Conservation (phyloP, 345 rosid genomes). For the Euphorbia peplus region DNA sequence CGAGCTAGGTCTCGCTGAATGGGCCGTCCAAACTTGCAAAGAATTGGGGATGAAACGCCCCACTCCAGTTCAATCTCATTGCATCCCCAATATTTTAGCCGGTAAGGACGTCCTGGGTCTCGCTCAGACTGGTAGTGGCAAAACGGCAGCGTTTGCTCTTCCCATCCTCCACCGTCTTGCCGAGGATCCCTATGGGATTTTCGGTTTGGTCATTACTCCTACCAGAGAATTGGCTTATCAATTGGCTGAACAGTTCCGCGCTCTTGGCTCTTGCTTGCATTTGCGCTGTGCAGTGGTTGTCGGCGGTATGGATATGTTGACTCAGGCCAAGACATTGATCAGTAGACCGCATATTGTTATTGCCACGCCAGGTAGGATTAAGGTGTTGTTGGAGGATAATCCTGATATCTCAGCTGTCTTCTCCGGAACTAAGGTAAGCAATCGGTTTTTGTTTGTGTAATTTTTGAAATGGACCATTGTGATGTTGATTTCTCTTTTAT, state of each 20-base stretch:
- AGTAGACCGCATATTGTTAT: constrained; percentile 78
- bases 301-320: constrained; percentile 89
- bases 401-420: constrained; percentile 77
- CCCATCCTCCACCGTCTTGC: constrained; percentile 80
- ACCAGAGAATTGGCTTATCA: constrained; percentile 92
- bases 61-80: constrained; percentile 80
- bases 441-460: too few species aligned
- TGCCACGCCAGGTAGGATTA: constrained; percentile 90
- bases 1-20: constrained; percentile 72
- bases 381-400: constrained; percentile 71
- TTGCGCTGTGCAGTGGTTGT: constrained; percentile 78
- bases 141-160: constrained; percentile 94
- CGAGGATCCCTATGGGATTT: constrained; percentile 80
- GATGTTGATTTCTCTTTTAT: too few species aligned
- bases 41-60: constrained; percentile 82
- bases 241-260: constrained; percentile 91
- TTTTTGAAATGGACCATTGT: neutral
- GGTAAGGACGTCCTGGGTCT: constrained; percentile 82
- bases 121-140: constrained; percentile 93
- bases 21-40: constrained; percentile 79
- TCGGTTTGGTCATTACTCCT: constrained; percentile 81
- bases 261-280: constrained; percentile 83
- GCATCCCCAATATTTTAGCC: constrained; percentile 67
- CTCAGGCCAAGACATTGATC: constrained; percentile 59
- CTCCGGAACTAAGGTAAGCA: constrained; percentile 69